Evolutionary conservation across 176 grass and related monocot species (phyloP).

Genomic region (Oryza coarctata): DNA sequence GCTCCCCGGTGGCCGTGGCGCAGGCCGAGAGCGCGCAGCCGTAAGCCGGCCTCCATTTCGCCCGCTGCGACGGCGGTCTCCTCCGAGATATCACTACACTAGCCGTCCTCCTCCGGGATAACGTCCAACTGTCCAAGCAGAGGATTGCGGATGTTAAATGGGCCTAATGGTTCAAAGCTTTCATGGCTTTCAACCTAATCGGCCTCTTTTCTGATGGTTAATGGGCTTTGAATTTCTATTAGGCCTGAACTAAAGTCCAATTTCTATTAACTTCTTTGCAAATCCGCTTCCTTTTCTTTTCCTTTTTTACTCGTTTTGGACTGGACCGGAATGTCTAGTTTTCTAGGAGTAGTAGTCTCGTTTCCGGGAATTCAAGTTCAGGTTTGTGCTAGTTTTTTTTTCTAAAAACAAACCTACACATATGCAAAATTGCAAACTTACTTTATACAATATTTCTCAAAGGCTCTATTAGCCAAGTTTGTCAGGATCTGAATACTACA

Average conservation of each 20-base stretch:
- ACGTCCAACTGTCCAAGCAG: not conserved
- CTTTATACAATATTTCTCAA: too few relatives aligned
- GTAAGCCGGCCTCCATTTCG: conserved; percentile 42
- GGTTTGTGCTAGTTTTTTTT: too few relatives aligned
- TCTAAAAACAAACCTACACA: too few relatives aligned
- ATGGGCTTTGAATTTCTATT: not conserved
- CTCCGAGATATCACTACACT: not conserved
- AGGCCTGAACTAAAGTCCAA: not conserved
- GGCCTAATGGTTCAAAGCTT: not conserved
- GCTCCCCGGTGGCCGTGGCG: not conserved
- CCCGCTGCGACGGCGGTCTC: not conserved
- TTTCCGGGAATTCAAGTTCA: too few relatives aligned
- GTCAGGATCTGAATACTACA: too few relatives aligned
- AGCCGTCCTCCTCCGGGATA: conserved; percentile 5
- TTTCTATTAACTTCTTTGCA: not conserved
- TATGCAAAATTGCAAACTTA: too few relatives aligned
- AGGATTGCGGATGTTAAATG: not conserved
- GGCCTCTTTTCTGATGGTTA: not conserved
- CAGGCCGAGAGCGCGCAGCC: conserved; percentile 21
- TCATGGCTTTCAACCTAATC: not conserved
- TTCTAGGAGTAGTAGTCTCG: too few relatives aligned
- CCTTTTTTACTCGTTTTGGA: not conserved
- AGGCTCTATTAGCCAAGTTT: too few relatives aligned
- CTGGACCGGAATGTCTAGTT: too few relatives aligned
- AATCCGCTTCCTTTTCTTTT: not conserved